A percentile compares a stretch with the other conserved stretches of the same genome.
Evolutionary conservation across 1,139 yeast species (phyloP).

Genomic region (Maudiozyma humilis): DNA sequence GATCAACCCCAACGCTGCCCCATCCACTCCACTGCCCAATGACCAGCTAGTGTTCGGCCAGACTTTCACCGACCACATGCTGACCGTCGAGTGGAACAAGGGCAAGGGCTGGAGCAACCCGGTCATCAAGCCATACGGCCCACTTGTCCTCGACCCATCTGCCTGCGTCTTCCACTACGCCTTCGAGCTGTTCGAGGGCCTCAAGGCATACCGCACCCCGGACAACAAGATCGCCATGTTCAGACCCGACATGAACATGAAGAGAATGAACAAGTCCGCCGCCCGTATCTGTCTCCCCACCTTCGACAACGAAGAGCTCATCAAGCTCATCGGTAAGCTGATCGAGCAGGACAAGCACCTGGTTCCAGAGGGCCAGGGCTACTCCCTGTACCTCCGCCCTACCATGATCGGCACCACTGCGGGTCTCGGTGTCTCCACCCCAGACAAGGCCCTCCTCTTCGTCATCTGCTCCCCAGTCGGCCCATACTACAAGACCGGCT

Average conservation of each 20-base stretch:
- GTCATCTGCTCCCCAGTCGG: conserved; percentile 95
- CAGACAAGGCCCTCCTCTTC: conserved; percentile 70
- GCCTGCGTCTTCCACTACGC: conserved; percentile 91
- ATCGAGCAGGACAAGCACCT: conserved; percentile 64
- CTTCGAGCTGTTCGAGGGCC: conserved; percentile 90
- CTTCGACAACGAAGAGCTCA: conserved; percentile 70
- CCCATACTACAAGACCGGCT: conserved; percentile 81
- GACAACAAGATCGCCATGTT: conserved; percentile 70
- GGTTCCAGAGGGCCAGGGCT: conserved; percentile 79
- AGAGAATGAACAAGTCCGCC: conserved; percentile 81
- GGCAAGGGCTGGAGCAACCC: conserved; percentile 82
- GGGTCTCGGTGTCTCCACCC: conserved; percentile 76
- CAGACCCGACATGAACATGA: conserved; percentile 89
- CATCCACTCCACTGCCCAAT: conserved; percentile 61
- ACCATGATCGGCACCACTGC: conserved; percentile 88
- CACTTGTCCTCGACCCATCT: conserved; percentile 72
- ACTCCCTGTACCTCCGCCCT: conserved; percentile 87
- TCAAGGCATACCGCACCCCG: conserved; percentile 80
- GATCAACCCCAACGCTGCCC: conserved; percentile 49
- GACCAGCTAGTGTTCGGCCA: conserved; percentile 80
- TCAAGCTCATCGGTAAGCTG: conserved; percentile 65
- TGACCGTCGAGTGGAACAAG: conserved; percentile 75
- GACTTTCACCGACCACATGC: conserved; percentile 84
- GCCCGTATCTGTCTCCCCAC: conserved; percentile 80
- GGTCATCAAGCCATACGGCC: conserved; percentile 76